Base-by-base conservation (phyloP, 371 early-diverging fungal genomes). In the Mortierella sp. region DNA sequence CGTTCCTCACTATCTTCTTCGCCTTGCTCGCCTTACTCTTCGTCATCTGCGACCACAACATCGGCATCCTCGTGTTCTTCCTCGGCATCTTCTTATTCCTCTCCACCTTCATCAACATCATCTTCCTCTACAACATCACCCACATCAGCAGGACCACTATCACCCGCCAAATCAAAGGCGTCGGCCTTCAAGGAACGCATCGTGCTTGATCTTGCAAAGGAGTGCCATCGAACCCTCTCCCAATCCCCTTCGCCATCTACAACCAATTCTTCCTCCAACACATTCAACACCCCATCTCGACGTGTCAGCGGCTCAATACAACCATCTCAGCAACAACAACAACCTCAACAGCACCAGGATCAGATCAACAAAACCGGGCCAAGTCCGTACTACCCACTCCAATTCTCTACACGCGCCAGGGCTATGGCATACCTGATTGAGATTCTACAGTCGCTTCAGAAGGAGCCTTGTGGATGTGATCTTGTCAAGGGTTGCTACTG, bases 371-470 rank as follows among this genome's bases (percentile, higher is more conserved):
- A 41, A 32, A 68, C 35, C 29, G 48, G 48, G 27, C 32, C 29
- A 24, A 48, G 44, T 24, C 29, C 70, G 3, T 76, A 58, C 27
- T 84, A 81, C 35, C 84, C 81, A 21, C 75, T 86, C 5, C 87
- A 86, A 46, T 86, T 86, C 76, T 86, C 87, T n/a, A 86, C 87
- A 7, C 79, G 80, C n/a, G 87, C 87, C 27, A 79, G 75, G 44
- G 87, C 87, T 0, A 86, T 86, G 87, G 75, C 82, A 18, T 86
- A 77, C 58, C 41, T 86, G 71, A 82, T 86, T 56, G 87, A 86
- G 68, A 72, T 86, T 63, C 70, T 86, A 5, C 87, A 82, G 49
- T 82, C 80, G 11, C 75, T 86, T 8, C 87, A 86, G 44, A 82
- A 82, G 68, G 87, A 86, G 35, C 80, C 82, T 12, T 86, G 87